Evolutionary conservation across 768 basidiomycete species (phyloP), one percentile per base, ranked within the genome.

Genomic region (Kwoniella dejecticola): DNA sequence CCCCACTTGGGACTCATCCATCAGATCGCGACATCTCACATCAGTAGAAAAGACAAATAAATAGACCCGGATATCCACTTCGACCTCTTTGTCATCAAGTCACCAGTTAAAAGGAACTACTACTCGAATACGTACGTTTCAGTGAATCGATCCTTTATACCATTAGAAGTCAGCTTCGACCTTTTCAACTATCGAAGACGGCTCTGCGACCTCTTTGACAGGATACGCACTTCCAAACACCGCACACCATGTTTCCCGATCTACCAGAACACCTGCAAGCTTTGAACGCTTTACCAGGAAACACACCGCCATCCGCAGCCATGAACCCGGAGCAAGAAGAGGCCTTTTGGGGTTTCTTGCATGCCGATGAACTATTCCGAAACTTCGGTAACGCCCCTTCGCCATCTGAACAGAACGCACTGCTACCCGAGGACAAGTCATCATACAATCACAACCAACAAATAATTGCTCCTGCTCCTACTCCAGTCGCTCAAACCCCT

Each of bases 271-370:
- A 75, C 52, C 58, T 75, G 2, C 63, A 67, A 19, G 50, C 64
- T 17, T 65, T 75, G 30, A 75, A 75, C 62, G 48, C 68, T 21
- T 36, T 75, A 41, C 54, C 69, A 21, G 60, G 67, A 13, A 69
- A 70, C 26, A 62, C 73, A 10, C 64, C 69, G 11, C 38, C 56
- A 12, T 61, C 60, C 11, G 44, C 50, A 17, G 61, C 46, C 12
- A 60, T 66, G 56, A 66, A 70, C 58, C 48, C 49, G 30, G 69
- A 72, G 45, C 54, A 63, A 15, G 70, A 75, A 50, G 71, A 73
- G 29, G 71, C 68, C 1, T 69, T 75, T 36, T 75, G 70, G 70
- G 67, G 65, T 13, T 75, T 65, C 49, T 45, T 75, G 24, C 66
- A 70, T 52, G 67, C 73, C 46, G 73, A 72, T 54, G 66, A 71